Conservation (phyloP, 176 grass and related monocot genomes). For the Poa pratensis region DNA sequence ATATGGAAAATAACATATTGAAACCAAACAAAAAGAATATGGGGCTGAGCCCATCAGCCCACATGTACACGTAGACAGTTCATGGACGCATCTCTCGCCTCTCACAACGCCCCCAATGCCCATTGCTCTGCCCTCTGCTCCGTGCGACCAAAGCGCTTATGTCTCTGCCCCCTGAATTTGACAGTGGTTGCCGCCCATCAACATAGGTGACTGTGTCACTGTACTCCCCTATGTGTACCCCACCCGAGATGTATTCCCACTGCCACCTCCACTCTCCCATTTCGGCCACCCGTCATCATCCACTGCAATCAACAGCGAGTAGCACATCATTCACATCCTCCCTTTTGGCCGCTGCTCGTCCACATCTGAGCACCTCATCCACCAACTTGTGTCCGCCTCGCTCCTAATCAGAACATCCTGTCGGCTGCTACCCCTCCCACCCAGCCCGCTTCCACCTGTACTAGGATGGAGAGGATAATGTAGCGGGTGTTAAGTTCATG, state of each 20-base stretch:
- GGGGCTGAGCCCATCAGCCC: not conserved
- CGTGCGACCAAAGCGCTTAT: not conserved
- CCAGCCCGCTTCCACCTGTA: not conserved
- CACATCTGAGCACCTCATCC: not conserved
- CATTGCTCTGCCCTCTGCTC: not conserved
- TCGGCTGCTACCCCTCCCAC: not conserved
- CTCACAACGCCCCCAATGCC: not conserved
- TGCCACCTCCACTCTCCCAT: not conserved
- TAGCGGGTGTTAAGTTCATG: no score
- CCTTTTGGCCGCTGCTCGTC: not conserved
- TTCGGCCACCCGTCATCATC: not conserved
- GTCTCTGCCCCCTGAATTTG: not conserved
- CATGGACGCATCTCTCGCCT: not conserved
- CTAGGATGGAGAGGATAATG: not conserved
- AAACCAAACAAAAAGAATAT: not conserved
- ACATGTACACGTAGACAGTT: not conserved
- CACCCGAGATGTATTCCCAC: not conserved
- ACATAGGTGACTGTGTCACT: not conserved
- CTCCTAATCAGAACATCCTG: not conserved
- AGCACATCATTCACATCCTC: not conserved
- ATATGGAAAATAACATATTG: not conserved
- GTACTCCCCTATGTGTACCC: not conserved
- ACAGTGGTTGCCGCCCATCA: not conserved
- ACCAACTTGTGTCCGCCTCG: not conserved
- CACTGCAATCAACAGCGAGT: not conserved